Conservation (phyloP, 208 protist genomes). For the Wallacemonas collosoma region DNA sequence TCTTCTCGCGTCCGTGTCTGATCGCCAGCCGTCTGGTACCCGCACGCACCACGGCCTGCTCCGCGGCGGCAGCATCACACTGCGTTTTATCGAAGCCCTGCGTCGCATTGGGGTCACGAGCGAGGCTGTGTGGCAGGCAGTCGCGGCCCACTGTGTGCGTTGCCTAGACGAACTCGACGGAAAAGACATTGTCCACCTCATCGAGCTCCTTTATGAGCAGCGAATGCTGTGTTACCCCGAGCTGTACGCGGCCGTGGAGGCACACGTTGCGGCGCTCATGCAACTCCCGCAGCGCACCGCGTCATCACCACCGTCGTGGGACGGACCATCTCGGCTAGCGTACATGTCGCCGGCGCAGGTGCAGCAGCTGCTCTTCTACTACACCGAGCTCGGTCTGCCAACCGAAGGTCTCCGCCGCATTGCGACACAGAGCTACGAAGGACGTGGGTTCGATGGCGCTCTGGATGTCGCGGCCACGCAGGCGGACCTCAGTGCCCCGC, state of each 20-base stretch:
- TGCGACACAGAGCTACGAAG: slow-evolving; percentile 28
- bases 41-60: slow-evolving; percentile 19
- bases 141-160: slow-evolving; percentile 79
- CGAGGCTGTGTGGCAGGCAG: slow-evolving; percentile 72
- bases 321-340: background rate
- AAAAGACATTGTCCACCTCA: slow-evolving; percentile 57
- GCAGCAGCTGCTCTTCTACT: slow-evolving; percentile 60
- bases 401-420: slow-evolving; percentile 59
- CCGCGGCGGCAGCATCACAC: slow-evolving; percentile 21
- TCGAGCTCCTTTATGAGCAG: slow-evolving; percentile 56
- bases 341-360: slow-evolving; percentile 56
- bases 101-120: slow-evolving; percentile 43
- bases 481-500: slow-evolving; percentile 1
- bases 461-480: slow-evolving; percentile 32
- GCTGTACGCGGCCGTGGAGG: slow-evolving; percentile 75
- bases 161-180: slow-evolving; percentile 61
- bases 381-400: slow-evolving; percentile 63
- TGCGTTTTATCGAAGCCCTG: slow-evolving; percentile 56
- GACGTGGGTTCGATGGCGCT: slow-evolving; percentile 40
- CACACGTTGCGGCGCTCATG: slow-evolving; percentile 51
- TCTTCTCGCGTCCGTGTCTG: background rate
- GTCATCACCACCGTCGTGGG: background rate
- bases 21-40: slow-evolving; percentile 1
- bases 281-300: background rate
- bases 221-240: slow-evolving; percentile 64